Base-by-base conservation (phyloP, 805 yeast genomes). In the Maudiozyma bulderi region DNA sequence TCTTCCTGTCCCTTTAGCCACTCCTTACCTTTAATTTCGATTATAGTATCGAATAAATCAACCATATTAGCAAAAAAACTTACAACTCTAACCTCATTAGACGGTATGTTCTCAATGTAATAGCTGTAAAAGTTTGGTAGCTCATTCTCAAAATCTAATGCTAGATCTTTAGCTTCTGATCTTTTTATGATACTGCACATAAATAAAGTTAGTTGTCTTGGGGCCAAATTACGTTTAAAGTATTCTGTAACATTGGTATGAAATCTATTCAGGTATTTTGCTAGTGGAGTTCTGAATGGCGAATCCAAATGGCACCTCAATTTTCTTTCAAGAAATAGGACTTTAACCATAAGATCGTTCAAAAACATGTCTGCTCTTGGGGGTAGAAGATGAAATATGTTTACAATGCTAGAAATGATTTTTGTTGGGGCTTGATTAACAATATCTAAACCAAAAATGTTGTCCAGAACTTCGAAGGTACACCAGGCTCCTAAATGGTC, bases 401-500 rank as follows among this genome's bases (percentile, higher is more conserved):
- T 88, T 57, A 93, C 73, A 49, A 93, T 87, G 0, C 96, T 95
- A 55, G 84, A 86, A 43, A 93, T 88, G 39, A 91, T 86, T 59
- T 86, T 84, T 10, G 95, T 86, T 0, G 89, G 86, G 35, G 81
- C 82, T 55, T 90, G 90, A 54, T 80, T 83, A 33, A 79, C 84
- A 49, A 95, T 75, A 51, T 86, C 95, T 55, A 83, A 87, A 5
- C 83, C 82, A 0, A 96, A 82, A 41, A 86, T 77, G 53, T 81
- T 79, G 49, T 88, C 81, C 39, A 95, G 66, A 0, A 86, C 78
- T 31, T 78, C 77, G 3, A 93, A 87, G 57, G 86, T 90, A 0
- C 97, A 95, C 95, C 96, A 90, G 0, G 97, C 96, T 77, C 83
- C 84, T 54, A 93, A 72, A 66, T 93, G 99, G 61, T 93, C 98